Base-by-base conservation (phyloP, 345 rosid species). In the Salix purpurea region DNA sequence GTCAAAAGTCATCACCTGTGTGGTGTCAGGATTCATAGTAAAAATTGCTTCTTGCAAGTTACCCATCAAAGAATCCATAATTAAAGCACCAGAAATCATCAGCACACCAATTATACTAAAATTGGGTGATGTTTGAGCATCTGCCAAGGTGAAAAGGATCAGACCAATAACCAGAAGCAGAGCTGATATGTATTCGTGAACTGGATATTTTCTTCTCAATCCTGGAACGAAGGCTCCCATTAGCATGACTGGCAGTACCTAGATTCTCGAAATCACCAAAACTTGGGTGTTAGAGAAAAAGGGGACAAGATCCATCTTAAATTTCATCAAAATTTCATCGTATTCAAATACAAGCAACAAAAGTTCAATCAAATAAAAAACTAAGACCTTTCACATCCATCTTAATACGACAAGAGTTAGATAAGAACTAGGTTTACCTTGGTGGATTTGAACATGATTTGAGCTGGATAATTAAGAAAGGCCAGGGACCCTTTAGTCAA, bases 211-310 rank as follows among this genome's bases (percentile, higher is more conserved):
- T 78, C 98, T 87, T 79, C 97, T 87, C 65, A 96, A 74, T 7
- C 99, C 99, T 0, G 99, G 98, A 71, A 96, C 90, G 75, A 96
- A 96, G 5, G 99, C 96, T 30, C 97, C 99, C 97, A 93, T 96
- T 68, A 96, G 73, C 99, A 96, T 96, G 28, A 96, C 99, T 2
- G 99, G 99, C 73, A 96, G 76, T 56, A 96, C 97, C 99, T 92
- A 78, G 19, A 65, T 85, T 44, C 23, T 32, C 74, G 70, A 76
- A 21, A 70, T 14, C n/a, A 52, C n/a, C 69, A 69, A 74, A 65
- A 36, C 44, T 40, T 13, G 11, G 11, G 44, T 28, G 65, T 46
- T 13, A 69, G 7, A 74, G 50, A 36, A 44, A 67, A n/a, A 16
- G 39, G 23, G 23, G 40, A 69, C 70, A 32, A 36, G 5, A 50